Evolutionary conservation across 148 eudicot species (phyloP).

Genomic region (Chenopodium suecicum): DNA sequence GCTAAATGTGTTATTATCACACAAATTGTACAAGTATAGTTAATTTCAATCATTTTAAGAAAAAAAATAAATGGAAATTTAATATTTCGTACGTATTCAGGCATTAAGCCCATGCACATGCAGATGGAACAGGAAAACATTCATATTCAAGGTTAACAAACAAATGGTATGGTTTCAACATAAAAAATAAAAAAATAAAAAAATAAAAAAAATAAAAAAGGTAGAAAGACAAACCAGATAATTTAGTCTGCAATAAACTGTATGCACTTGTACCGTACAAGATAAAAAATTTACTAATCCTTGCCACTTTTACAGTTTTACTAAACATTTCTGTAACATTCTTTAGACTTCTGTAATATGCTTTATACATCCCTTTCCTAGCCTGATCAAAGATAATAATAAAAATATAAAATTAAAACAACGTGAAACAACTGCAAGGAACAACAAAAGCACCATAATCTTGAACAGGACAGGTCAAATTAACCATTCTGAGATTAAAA

Average conservation of each 20-base stretch:
- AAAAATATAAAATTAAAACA: neutral
- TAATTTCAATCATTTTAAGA: too few species aligned
- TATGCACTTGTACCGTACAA: neutral
- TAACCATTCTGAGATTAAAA: constrained; percentile 28
- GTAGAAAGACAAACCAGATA: neutral
- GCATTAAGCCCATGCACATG: too few species aligned
- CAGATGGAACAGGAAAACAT: neutral
- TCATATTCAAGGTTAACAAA: too few species aligned
- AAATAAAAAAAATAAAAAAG: too few species aligned
- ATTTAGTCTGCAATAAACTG: neutral
- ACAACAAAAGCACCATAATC: neutral
- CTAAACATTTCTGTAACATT: constrained; percentile 3
- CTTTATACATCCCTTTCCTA: neutral
- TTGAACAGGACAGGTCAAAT: neutral
- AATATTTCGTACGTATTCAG: too few species aligned
- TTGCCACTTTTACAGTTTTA: neutral
- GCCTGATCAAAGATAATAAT: neutral
- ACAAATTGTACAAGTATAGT: too few species aligned
- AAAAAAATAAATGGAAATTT: too few species aligned
- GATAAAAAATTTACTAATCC: neutral
- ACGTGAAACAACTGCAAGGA: neutral
- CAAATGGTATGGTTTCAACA: neutral
- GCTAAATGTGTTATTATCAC: neutral
- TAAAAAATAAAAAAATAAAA: too few species aligned
- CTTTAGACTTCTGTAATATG: neutral